These are phyloP conservation scores for Allium sativum DNA, from an alignment of 106 monocot genomes.

Conservation along the genomic window DNA sequence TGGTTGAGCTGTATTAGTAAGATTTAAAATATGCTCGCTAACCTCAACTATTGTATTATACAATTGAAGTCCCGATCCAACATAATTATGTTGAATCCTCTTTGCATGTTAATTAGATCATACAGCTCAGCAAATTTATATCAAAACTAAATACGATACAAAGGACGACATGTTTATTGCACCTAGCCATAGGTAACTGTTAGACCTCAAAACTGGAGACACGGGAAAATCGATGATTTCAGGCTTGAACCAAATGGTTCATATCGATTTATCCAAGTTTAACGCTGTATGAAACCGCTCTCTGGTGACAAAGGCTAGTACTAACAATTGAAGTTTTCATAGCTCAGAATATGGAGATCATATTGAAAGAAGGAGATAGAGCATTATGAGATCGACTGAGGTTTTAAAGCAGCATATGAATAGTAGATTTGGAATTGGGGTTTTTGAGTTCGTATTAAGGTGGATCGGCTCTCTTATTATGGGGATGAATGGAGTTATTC, in stretches of 20 bases:
- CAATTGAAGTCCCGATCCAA: too few relatives aligned
- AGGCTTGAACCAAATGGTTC: constrained; percentile 62
- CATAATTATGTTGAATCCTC: too few relatives aligned
- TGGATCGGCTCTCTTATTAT: constrained; percentile 59
- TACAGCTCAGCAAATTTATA: too few relatives aligned
- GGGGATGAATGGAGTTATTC: constrained; percentile 81
- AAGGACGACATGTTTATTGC: constrained; percentile 50
- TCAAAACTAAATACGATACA: constrained; percentile 32
- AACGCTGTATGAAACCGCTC: constrained; percentile 12
- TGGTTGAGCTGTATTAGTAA: too few relatives aligned
- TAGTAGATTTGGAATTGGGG: constrained; percentile 31
- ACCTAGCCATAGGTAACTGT: constrained; percentile 63
- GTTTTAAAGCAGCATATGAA: constrained; percentile 64
- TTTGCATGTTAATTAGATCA: too few relatives aligned
- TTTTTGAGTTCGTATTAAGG: constrained; percentile 11
- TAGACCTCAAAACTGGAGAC: constrained; percentile 49
- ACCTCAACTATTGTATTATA: too few relatives aligned
- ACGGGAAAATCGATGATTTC: constrained; percentile 31
- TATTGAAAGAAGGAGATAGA: constrained; percentile 61
- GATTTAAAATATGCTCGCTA: too few relatives aligned
- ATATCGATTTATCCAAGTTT: constrained; percentile 15
- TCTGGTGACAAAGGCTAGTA: constrained; percentile 68
- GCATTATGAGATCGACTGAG: constrained; percentile 58
- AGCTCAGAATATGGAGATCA: constrained; percentile 24
- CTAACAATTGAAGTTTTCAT: constrained; percentile 27